Percentiles rank a stretch among this genome's conserved stretches.
Evolutionary conservation across 192 early-diverging fungal species (phyloP).

Genomic region (Physocladia obscura): DNA sequence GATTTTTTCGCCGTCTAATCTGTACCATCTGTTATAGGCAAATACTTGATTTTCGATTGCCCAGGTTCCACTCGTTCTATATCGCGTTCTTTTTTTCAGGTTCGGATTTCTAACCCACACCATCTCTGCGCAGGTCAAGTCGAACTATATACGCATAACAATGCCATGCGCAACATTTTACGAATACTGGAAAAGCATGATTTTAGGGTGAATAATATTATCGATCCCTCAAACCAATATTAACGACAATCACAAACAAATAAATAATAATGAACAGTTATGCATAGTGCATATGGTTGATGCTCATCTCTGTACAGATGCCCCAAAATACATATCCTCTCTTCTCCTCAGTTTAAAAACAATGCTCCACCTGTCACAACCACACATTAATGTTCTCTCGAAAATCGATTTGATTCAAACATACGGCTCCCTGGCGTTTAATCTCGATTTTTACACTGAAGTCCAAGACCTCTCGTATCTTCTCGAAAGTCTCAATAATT

Average conservation of each 20-base stretch:
- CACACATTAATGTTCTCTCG: constrained; percentile 57
- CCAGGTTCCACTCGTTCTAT: constrained; percentile 25
- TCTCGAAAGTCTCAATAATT: constrained; percentile 71
- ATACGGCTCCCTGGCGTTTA: constrained; percentile 77
- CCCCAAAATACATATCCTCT: constrained; percentile 89
- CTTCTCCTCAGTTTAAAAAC: constrained; percentile 81
- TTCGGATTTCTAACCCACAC: not conserved
- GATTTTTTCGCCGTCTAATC: no score
- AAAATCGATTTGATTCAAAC: constrained; percentile 60
- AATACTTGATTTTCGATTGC: constrained; percentile 59
- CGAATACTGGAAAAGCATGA: constrained; percentile 61
- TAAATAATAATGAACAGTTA: constrained; percentile 57
- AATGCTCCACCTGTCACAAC: constrained; percentile 59
- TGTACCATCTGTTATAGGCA: constrained; percentile 24
- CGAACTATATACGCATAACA: constrained; percentile 66
- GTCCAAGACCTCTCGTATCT: constrained; percentile 88
- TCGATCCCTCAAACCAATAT: constrained; percentile 63
- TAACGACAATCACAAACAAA: no score
- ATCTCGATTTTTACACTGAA: constrained; percentile 92
- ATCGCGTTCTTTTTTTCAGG: not conserved
- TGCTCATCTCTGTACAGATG: constrained; percentile 76
- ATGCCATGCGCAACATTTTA: constrained; percentile 75
- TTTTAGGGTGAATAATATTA: constrained; percentile 61
- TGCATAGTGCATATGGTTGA: constrained; percentile 86
- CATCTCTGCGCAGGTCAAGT: constrained; percentile 47